Evolutionary conservation across 768 basidiomycete species (phyloP).

Genomic region (Lentinula detonsa): DNA sequence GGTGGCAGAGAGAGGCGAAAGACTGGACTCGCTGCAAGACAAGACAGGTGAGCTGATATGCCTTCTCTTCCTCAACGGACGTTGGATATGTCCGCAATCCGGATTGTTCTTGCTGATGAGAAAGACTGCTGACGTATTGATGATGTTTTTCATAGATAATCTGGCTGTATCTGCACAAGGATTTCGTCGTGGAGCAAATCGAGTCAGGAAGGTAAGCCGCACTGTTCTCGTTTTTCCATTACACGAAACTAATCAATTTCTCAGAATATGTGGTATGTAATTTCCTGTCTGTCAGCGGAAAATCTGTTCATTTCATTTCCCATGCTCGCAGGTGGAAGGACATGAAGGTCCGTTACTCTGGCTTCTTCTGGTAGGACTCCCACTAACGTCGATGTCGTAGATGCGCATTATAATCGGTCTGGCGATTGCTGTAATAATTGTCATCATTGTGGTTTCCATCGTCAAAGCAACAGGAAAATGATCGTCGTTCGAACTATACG

Average conservation of each 20-base stretch:
- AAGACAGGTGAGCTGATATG: constrained; percentile 72
- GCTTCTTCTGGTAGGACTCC: constrained; percentile 2
- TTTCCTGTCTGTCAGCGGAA: neutral
- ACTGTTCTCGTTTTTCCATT: neutral
- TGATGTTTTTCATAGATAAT: constrained; percentile 54
- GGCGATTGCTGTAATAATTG: constrained; percentile 82
- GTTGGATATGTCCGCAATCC: neutral
- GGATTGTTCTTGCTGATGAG: neutral
- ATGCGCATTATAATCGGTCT: constrained; percentile 97
- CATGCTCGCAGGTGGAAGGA: constrained; percentile 79
- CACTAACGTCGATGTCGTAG: constrained; percentile 28
- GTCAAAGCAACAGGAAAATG: constrained; percentile 68
- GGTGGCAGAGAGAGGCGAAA: constrained; percentile 92
- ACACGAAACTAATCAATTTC: neutral
- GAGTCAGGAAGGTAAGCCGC: constrained; percentile 53
- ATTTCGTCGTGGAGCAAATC: constrained; percentile 94
- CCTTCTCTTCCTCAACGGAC: neutral
- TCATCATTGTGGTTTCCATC: constrained; percentile 94
- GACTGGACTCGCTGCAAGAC: constrained; percentile 91
- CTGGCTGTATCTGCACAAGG: constrained; percentile 98
- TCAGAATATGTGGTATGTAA: constrained; percentile 87
- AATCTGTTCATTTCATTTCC: neutral
- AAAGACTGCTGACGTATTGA: neutral
- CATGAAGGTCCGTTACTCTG: constrained; percentile 65
- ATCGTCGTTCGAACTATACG: neutral